Conservation (phyloP, 1,284 basidiomycete genomes). For the Mycosarcoma mackinlayi region DNA sequence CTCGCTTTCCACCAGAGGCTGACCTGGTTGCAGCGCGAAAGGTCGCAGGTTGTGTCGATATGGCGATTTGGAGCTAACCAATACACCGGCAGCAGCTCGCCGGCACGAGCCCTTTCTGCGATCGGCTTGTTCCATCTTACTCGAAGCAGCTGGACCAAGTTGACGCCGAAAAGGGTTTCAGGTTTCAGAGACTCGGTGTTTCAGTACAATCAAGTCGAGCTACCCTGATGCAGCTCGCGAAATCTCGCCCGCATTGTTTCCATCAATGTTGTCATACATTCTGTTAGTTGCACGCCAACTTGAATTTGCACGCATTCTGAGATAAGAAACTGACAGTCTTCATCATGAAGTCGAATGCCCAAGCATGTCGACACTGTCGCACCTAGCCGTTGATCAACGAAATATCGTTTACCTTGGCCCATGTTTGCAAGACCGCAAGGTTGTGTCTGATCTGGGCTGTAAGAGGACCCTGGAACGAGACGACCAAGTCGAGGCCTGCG, state of each 20-base stretch:
- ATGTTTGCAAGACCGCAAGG: neutral
- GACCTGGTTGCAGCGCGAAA: neutral
- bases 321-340: too few relatives aligned
- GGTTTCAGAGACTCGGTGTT: neutral
- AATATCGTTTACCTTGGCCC: constrained; percentile 10
- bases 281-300: too few relatives aligned
- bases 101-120: neutral
- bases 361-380: neutral
- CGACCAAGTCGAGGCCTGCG: constrained; percentile 1
- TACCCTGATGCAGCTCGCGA: neutral
- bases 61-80: constrained; percentile 10
- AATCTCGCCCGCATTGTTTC: neutral
- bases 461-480: constrained; percentile 19
- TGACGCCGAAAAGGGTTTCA: neutral
- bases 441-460: neutral
- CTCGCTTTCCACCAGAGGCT: constrained; percentile 1
- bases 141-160: neutral
- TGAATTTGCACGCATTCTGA: too few relatives aligned
- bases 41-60: neutral
- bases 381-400: constrained; percentile 8
- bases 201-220: neutral
- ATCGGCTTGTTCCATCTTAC: neutral
- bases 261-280: too few relatives aligned
- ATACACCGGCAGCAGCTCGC: neutral
- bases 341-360: too few relatives aligned